Base-by-base conservation (phyloP, 1,139 yeast genomes). In the Zygoascus meyerae region DNA sequence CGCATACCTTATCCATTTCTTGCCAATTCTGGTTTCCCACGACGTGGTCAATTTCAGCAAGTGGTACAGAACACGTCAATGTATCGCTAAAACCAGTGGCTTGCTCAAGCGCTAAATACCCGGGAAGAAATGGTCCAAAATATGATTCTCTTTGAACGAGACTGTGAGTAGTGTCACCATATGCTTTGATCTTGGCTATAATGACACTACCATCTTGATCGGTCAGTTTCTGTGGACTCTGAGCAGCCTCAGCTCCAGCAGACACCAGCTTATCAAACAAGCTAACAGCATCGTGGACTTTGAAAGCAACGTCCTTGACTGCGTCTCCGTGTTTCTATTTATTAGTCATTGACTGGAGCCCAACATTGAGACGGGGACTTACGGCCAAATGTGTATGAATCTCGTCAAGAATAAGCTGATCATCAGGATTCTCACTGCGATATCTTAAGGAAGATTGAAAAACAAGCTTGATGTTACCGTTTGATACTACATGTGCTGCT, bases 21-120 rank as follows among this genome's bases (percentile, higher is more conserved):
- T 79, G 68, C 90, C 90, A 83, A 36, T 76, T 76, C 57, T 79
- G 83, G 63, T 85, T 86, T 54, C 83, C 89, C 11, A 86, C 95
- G 59, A 87, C 81, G 57, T 86, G 95, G 60, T 86, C 95, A 53
- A 86, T 75, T 4, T 61, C 57, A 0, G 61, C 50, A 12, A 78
- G 63, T 1, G 65, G 60, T 1, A 74, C 74, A 21, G 26, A 21
- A 72, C 55, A n/a, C n/a, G n/a, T n/a, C 5, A 52, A 34, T n/a
- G 17, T 16, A 42, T 40, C 58, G 38, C 55, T 54, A 6, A 56
- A 62, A 39, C 57, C 60, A 11, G 46, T 48, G 35, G 38, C 46
- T 9, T 40, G 32, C 8, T 49, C 34, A 11, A 50, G 49, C 5
- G 48, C 44, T 1, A 57, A 57, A 57, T 72, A 83, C 0, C 79